These are phyloP conservation scores for Yarrowia galli DNA, from an alignment of 1,139 yeast genomes.

Conservation along the genomic window DNA sequence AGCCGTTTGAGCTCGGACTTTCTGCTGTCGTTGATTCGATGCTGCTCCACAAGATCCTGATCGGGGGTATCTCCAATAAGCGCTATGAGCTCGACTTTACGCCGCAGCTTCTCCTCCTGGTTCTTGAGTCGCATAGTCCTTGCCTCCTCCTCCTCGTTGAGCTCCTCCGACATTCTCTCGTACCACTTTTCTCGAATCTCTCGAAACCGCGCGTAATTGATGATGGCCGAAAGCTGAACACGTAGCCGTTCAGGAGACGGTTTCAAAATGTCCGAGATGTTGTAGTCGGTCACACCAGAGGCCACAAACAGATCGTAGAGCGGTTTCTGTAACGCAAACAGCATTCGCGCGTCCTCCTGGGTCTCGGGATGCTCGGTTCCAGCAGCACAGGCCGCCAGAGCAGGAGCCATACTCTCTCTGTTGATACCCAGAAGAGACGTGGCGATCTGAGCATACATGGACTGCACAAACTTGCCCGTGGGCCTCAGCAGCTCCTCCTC, in stretches of 20 bases:
- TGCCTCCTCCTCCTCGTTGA: constrained; percentile 29
- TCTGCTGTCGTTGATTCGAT: not conserved
- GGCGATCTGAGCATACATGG: constrained; percentile 36
- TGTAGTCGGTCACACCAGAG: constrained; percentile 26
- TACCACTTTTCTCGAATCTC: constrained; percentile 31
- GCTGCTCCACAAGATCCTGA: constrained; percentile 19
- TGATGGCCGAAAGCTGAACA: constrained; percentile 30
- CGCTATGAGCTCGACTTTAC: constrained; percentile 8
- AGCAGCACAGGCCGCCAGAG: constrained; percentile 16
- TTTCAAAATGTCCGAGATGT: constrained; percentile 28
- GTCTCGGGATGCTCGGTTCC: constrained; percentile 31
- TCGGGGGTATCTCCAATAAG: constrained; percentile 8
- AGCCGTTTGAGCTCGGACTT: constrained; percentile 22
- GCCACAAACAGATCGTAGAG: constrained; percentile 37
- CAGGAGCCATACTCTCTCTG: constrained; percentile 31
- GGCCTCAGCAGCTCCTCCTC: constrained; percentile 24
- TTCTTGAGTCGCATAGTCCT: constrained; percentile 2
- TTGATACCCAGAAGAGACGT: constrained; percentile 18
- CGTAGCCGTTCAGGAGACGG: constrained; percentile 28
- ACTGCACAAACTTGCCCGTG: constrained; percentile 24
- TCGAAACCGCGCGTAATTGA: constrained; percentile 36
- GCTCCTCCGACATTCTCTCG: constrained; percentile 31
- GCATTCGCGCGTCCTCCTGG: constrained; percentile 22
- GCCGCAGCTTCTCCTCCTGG: constrained; percentile 20
- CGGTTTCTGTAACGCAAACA: constrained; percentile 31